phyloP scores from a whole-genome alignment of 2,329 filamentous ascomycete genomes.

The Talaromyces sp. region DNA sequence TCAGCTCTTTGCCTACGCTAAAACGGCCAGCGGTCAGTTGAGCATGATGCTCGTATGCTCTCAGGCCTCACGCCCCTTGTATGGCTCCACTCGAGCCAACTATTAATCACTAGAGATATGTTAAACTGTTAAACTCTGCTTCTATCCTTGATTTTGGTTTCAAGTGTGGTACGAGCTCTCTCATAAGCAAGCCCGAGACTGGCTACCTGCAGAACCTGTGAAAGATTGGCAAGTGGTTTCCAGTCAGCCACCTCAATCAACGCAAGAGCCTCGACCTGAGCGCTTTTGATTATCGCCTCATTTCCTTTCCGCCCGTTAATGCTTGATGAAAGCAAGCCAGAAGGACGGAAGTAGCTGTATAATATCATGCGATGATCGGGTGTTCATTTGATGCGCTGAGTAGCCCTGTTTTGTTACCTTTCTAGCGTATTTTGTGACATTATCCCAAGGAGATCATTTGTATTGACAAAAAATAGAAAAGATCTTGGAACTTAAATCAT shows the following conservation, averaged over 20 bases:
- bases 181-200: background rate
- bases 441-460: background rate
- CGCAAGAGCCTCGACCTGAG: background rate
- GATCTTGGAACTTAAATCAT: background rate
- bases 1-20: constrained; percentile 55
- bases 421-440: background rate
- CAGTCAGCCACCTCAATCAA: background rate
- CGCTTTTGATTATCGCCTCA: background rate
- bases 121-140: too few relatives aligned
- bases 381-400: background rate
- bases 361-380: background rate
- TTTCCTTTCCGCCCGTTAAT: background rate
- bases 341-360: constrained; percentile 5
- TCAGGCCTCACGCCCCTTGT: constrained; percentile 40
- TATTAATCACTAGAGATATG: background rate
- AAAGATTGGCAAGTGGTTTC: constrained; percentile 1
- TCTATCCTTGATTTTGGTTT: background rate
- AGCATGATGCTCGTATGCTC: constrained; percentile 53
- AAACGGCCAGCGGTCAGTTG: constrained; percentile 45
- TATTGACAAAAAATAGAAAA: background rate
- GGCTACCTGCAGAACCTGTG: background rate
- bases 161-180: background rate
- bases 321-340: background rate
- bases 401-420: background rate
- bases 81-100: background rate